Evolutionary conservation across 805 yeast genomes (phyloP).

Genomic region (Wickerhamomyces alni): DNA sequence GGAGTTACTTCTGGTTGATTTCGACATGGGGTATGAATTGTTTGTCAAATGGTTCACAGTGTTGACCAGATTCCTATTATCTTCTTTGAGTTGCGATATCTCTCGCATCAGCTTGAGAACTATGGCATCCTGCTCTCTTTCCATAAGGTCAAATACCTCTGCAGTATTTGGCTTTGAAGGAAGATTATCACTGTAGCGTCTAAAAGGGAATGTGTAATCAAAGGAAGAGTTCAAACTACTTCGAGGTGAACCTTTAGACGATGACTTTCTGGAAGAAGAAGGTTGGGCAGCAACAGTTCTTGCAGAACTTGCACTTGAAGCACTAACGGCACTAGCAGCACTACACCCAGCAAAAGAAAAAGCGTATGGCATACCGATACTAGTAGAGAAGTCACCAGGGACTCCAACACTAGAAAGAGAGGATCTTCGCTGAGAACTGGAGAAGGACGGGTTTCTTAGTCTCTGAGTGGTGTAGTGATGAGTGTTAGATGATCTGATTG

Average conservation of each 20-base stretch:
- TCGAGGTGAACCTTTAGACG: constrained; percentile 17
- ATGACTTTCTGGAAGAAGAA: constrained; percentile 4
- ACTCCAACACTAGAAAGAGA: constrained; percentile 15
- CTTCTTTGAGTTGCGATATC: constrained; percentile 47
- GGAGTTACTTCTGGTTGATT: background rate
- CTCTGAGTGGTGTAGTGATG: constrained; percentile 8
- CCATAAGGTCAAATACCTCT: constrained; percentile 54
- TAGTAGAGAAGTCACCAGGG: constrained; percentile 11
- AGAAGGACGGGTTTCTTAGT: constrained; percentile 7
- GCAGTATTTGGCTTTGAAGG: constrained; percentile 31
- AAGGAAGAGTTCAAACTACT: constrained; percentile 9
- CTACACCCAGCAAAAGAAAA: background rate
- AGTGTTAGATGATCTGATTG: constrained; percentile 9
- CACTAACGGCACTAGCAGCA: too few relatives aligned
- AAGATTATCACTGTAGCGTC: constrained; percentile 17
- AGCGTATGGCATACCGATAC: constrained; percentile 19
- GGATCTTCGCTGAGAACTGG: constrained; percentile 11
- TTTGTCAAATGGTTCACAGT: constrained; percentile 16
- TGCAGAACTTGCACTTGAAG: constrained; percentile 1
- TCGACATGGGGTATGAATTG: background rate
- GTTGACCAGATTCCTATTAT: constrained; percentile 34
- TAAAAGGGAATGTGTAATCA: constrained; percentile 4
- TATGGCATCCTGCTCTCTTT: constrained; percentile 70
- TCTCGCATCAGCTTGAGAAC: constrained; percentile 63
- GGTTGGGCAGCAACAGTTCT: constrained; percentile 9